phyloP scores from a whole-genome alignment of 768 basidiomycete genomes.

The Rubroboletus pulcherrimus region DNA sequence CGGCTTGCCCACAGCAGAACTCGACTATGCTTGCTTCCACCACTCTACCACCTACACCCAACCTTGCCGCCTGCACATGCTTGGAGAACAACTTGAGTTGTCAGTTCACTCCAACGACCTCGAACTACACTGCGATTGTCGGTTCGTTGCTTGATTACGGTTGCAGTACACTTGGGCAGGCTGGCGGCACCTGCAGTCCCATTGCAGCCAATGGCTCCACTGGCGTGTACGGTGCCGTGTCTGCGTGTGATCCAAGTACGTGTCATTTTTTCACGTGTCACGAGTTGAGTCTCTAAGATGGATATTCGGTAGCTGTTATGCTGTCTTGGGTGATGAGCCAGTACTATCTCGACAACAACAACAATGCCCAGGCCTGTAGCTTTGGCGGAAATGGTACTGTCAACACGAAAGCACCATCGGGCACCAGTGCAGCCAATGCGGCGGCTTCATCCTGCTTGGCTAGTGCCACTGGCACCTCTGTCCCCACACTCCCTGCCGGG shows the following conservation, averaged over 20 bases:
- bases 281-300: background rate
- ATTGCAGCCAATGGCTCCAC: conserved; percentile 70
- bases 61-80: conserved; percentile 76
- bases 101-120: conserved; percentile 60
- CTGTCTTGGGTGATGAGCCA: conserved; percentile 79
- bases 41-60: conserved; percentile 80
- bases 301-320: conserved; percentile 54
- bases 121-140: conserved; percentile 56
- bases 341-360: conserved; percentile 64
- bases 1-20: conserved; percentile 61
- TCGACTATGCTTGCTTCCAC: conserved; percentile 60
- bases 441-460: conserved; percentile 67
- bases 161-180: conserved; percentile 61
- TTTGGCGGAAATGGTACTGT: conserved; percentile 85
- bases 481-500: conserved; percentile 48
- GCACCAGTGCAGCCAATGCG: conserved; percentile 44
- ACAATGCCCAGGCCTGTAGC: conserved; percentile 61
- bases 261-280: conserved; percentile 4
- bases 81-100: conserved; percentile 67
- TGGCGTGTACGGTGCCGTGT: conserved; percentile 74
- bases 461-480: conserved; percentile 58
- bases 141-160: conserved; percentile 63
- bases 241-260: conserved; percentile 78
- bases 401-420: conserved; percentile 51
- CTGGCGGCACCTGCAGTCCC: conserved; percentile 58